Conservation (phyloP, 331 rosid genomes). For the Rosa hybrid region DNA sequence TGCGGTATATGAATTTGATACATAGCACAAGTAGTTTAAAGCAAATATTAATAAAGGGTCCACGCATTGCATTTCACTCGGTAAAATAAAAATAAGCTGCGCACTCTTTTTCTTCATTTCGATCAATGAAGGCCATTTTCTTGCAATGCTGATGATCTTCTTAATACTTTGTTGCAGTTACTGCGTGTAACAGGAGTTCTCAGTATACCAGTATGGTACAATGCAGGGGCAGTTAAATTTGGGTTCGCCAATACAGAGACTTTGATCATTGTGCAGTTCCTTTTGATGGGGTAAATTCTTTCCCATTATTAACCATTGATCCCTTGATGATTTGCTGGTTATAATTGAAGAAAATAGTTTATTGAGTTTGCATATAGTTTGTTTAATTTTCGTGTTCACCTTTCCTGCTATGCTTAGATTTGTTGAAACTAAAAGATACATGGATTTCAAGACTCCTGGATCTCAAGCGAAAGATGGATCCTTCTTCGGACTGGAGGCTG, state of each 20-base stretch:
- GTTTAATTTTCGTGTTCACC: not conserved
- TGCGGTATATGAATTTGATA: not conserved
- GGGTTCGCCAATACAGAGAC: slow-evolving; percentile 69
- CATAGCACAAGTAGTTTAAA: not conserved
- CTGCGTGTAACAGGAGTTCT: slow-evolving; percentile 73
- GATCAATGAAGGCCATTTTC: not conserved
- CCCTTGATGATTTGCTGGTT: slow-evolving; percentile 13
- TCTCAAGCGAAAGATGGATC: slow-evolving; percentile 87
- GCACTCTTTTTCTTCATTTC: not conserved
- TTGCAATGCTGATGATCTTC: not conserved
- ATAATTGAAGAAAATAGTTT: not conserved
- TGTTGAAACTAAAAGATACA: slow-evolving; percentile 84
- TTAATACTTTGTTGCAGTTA: slow-evolving; percentile 45
- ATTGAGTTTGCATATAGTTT: not conserved
- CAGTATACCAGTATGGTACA: slow-evolving; percentile 73
- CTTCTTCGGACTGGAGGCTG: slow-evolving; percentile 79
- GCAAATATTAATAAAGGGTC: not conserved
- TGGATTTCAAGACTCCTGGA: slow-evolving; percentile 89
- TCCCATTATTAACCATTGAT: slow-evolving; percentile 13
- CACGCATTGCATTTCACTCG: not conserved
- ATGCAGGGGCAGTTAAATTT: slow-evolving; percentile 79
- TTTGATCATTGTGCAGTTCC: slow-evolving; percentile 70
- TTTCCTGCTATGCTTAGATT: slow-evolving; percentile 47
- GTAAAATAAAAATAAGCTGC: not conserved
- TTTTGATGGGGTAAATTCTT: slow-evolving; percentile 74